Base-by-base conservation (phyloP, 495 filamentous ascomycete species). In the Tuber aestivum region DNA sequence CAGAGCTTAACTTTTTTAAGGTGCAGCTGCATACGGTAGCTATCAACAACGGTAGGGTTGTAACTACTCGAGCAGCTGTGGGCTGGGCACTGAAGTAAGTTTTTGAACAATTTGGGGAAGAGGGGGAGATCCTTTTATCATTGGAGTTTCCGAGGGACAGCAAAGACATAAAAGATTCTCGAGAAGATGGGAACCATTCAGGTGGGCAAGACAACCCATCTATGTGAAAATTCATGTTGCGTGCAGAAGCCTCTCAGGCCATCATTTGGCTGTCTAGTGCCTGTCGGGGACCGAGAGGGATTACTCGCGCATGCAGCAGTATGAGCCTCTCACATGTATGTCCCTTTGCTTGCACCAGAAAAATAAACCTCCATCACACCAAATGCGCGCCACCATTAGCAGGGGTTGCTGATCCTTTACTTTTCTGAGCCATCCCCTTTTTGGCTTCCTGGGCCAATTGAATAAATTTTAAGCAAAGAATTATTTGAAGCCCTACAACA, bases 1-100 rank as follows among this genome's bases (percentile, higher is more conserved):
- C 5, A 65, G 56, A 65, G 56, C 56, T 65, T 65, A 65, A 65
- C 56, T 65, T 65, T 65, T 65, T 65, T 65, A 65, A 65, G 56
- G 56, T 65, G 56, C 56, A 35, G 27, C 8, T 65, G 27, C 56
- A 65, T 65, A 65, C 56, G 0, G 56, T 16, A 65, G 2, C 14
- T 32, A 65, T 65, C 27, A 35, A 18, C 32, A 56, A 3, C 9
- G 27, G n/a, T n/a, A n/a, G 32, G 56, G 27, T 4, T 35, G 56
- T 65, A 65, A 35, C 56, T 65, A 14, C 32, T 65, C 27, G 27
- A 35, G 56, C 5, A 65, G 20, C 27, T 65, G 8, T 65, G 50
- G n/a, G 50, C 50, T 56, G 50, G 50, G 9, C 27, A 56, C 50
- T 56, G 27, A 35, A 65, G 56, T 65, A 6, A 35, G 27, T 35